Percentiles rank a stretch among this genome's conserved stretches.
Evolutionary conservation across 768 basidiomycete genomes (phyloP).

Genomic region (Amanita rubescens): DNA sequence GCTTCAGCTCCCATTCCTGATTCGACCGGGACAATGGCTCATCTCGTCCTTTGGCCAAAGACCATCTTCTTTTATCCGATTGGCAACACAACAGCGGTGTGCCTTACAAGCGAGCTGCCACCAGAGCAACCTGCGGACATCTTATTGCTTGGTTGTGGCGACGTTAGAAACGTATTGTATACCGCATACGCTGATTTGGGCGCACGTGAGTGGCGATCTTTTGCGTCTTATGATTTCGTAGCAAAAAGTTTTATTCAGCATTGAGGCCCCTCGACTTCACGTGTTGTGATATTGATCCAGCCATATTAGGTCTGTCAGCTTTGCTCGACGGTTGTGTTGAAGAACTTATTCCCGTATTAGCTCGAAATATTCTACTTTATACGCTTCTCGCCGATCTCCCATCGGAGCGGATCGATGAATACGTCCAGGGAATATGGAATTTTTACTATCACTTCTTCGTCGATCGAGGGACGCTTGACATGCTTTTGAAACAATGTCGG

Average conservation of each 20-base stretch:
- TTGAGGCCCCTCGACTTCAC: not conserved
- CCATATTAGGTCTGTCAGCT: not conserved
- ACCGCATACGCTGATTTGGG: conserved; percentile 25
- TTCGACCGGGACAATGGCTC: conserved; percentile 25
- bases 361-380: conserved; percentile 41
- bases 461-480: conserved; percentile 24
- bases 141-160: conserved; percentile 42
- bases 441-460: conserved; percentile 44
- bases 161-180: conserved; percentile 39
- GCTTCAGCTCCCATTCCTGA: too few relatives aligned
- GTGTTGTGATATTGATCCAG: not conserved
- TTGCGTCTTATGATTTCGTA: not conserved
- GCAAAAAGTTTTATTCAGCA: not conserved
- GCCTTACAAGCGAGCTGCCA: conserved; percentile 32
- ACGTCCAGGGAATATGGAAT: conserved; percentile 27
- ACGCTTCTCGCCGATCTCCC: conserved; percentile 31
- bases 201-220: conserved; percentile 10
- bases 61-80: conserved; percentile 40
- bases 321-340: not conserved
- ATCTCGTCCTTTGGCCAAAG: conserved; percentile 29
- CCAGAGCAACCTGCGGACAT: conserved; percentile 33
- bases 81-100: conserved; percentile 43
- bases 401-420: not conserved
- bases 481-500: conserved; percentile 31
- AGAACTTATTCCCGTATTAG: conserved; percentile 17